Percentiles rank a stretch among this genome's conserved stretches.
phyloP scores from a whole-genome alignment of 2,329 filamentous ascomycete species.

The Aureobasidium sp. region DNA sequence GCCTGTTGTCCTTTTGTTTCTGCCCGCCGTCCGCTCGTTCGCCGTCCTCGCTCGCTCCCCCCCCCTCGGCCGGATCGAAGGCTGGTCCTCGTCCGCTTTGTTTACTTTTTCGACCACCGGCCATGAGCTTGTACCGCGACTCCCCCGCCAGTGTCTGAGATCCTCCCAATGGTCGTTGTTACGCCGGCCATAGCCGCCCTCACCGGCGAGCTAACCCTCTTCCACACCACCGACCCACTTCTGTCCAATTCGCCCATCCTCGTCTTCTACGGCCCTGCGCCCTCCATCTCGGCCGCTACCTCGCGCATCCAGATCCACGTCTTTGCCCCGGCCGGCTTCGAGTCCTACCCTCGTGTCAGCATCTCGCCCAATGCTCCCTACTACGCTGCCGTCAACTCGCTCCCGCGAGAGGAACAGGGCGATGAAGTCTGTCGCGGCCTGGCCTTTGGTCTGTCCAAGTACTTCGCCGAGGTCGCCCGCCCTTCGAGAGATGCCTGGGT shows the following conservation, averaged over 20 bases:
- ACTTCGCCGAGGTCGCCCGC: constrained; percentile 79
- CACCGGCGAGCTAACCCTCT: constrained; percentile 75
- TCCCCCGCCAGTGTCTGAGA: background rate
- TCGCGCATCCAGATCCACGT: constrained; percentile 93
- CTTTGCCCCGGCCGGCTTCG: constrained; percentile 79
- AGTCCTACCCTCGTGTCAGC: constrained; percentile 82
- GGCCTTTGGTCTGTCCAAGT: constrained; percentile 87
- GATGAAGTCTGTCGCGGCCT: constrained; percentile 87
- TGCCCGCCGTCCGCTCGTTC: background rate
- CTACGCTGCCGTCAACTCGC: constrained; percentile 79
- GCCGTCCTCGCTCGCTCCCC: background rate
- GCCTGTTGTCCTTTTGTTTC: background rate
- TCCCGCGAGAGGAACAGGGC: constrained; percentile 89
- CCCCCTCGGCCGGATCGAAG: background rate
- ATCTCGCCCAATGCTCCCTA: constrained; percentile 87
- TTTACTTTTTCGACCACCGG: constrained; percentile 4
- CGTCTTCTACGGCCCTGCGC: constrained; percentile 72
- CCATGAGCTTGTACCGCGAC: constrained; percentile 4
- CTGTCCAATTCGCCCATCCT: constrained; percentile 74
- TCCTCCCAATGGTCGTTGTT: constrained; percentile 63
- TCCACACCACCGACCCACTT: constrained; percentile 77
- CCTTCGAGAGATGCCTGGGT: constrained; percentile 64
- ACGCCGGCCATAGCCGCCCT: constrained; percentile 66
- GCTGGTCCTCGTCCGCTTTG: constrained; percentile 14
- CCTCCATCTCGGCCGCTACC: constrained; percentile 78